A percentile compares a stretch with the other conserved stretches of the same genome.
phyloP scores from a whole-genome alignment of 768 basidiomycete species.

The Tricholomella constricta region DNA sequence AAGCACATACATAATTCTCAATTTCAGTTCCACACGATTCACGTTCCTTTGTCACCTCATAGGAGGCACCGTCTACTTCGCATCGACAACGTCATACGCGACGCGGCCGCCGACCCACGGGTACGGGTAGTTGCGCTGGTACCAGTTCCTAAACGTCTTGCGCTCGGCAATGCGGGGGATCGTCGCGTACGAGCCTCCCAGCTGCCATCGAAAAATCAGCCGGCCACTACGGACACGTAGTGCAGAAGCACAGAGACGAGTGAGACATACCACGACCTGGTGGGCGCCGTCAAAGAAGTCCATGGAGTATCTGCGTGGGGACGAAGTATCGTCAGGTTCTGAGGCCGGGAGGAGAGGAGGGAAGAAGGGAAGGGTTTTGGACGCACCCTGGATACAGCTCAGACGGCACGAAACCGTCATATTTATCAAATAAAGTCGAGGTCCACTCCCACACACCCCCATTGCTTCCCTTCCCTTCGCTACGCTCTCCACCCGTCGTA shows the following conservation, averaged over 20 bases:
- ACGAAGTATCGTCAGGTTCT: neutral
- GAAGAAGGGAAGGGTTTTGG: neutral
- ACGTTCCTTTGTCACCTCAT: neutral
- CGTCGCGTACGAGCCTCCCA: constrained; percentile 90
- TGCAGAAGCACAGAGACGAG: neutral
- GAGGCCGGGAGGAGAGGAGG: neutral
- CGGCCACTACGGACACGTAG: too few relatives aligned
- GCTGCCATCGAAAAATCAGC: constrained; percentile 41
- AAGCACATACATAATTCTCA: too few relatives aligned
- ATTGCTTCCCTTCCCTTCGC: constrained; percentile 70
- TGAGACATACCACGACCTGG: constrained; percentile 75
- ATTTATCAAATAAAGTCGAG: constrained; percentile 68
- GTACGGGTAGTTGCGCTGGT: constrained; percentile 89
- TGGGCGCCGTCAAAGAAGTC: constrained; percentile 94
- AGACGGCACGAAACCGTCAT: constrained; percentile 78
- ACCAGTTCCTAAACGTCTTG: constrained; percentile 84
- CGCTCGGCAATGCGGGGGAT: constrained; percentile 81
- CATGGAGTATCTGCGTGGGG: constrained; percentile 58
- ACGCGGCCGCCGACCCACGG: constrained; percentile 79
- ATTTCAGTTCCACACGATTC: too few relatives aligned
- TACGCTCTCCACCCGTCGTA: constrained; percentile 59
- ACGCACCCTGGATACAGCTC: constrained; percentile 83
- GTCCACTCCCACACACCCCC: constrained; percentile 99
- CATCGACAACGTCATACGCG: constrained; percentile 47
- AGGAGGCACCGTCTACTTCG: constrained; percentile 34